Evolutionary conservation across 2,329 filamentous ascomycete species (phyloP), one percentile per base, ranked within the genome.

Genomic region (Colletotrichum euphorbiae): DNA sequence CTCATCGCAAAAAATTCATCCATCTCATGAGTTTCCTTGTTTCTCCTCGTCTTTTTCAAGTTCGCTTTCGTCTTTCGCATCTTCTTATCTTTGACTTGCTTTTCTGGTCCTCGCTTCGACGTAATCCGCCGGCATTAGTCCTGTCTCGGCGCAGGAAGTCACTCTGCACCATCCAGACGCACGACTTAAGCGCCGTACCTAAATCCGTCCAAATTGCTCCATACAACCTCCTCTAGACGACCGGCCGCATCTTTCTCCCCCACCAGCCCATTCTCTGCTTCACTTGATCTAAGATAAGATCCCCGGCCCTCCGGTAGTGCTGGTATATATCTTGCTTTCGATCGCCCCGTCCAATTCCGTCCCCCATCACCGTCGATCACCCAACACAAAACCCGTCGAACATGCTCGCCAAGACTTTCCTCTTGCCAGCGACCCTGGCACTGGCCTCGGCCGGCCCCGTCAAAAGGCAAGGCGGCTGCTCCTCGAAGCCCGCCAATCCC

Each of bases 401-500:
- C 7, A 69, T 69, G 67, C 67, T 80, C 65, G 70, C 73, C 71
- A 77, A 79, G 54, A 72, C 76, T 5, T 59, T 79, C 31, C 40
- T 80, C 69, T 33, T 78, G 61, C 71, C 80, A 43, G 76, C 75
- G 71, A 75, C 76, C 40, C 77, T 79, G 67, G 74, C 76, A 67
- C 69, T 79, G 70, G 73, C 72, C 68, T 66, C 73, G 61, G 77
- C 73, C 69, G 75, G 74, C 31, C 79, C 74, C 36, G 59, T 74
- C 50, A 52, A 54, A 21, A 71, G 50, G 62, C 69, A 45, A 54
- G 56, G 62, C 40, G 59, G 69, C 31, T 76, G 72, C 40, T 65
- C 69, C 31, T 59, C 70, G 19, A 69, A 65, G 21, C 67, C 72
- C 13, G 36, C 42, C n/a, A 71, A 71, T 15, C 76, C 79, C 48